A percentile compares a stretch with the other conserved stretches of the same genome.
Conservation (phyloP, 306 rosid genomes). For the Sicyos edulis region DNA sequence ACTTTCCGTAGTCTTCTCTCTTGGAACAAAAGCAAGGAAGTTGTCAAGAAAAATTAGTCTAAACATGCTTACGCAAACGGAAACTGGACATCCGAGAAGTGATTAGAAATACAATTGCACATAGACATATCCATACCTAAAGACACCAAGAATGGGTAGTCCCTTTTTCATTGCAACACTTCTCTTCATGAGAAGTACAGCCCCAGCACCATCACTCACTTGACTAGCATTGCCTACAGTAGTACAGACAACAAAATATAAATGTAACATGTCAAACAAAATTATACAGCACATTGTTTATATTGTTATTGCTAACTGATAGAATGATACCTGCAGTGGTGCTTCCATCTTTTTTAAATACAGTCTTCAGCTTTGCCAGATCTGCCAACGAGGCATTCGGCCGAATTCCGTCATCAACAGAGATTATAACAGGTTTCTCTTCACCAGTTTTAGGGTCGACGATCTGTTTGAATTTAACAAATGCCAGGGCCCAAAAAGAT, state of each 20-base stretch:
- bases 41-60: background rate
- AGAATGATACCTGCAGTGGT: constrained; percentile 79
- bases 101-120: background rate
- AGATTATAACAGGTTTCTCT: constrained; percentile 69
- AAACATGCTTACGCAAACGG: background rate
- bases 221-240: constrained; percentile 86
- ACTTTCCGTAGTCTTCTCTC: background rate
- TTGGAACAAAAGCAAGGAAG: background rate
- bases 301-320: background rate
- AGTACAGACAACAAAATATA: constrained; percentile 19
- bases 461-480: constrained; percentile 37
- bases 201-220: constrained; percentile 95
- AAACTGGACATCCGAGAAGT: background rate
- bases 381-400: constrained; percentile 55
- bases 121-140: constrained; percentile 50
- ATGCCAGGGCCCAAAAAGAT: constrained; percentile 18
- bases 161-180: constrained; percentile 73
- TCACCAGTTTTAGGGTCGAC: constrained; percentile 85
- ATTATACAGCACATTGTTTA: background rate
- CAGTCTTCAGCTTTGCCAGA: constrained; percentile 71
- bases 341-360: constrained; percentile 85
- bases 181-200: constrained; percentile 93
- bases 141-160: constrained; percentile 86
- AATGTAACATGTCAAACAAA: background rate
- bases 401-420: constrained; percentile 93